Evolutionary conservation across 352 stramenopile species (phyloP).

Genomic region (Phytopythium oedochilum): DNA sequence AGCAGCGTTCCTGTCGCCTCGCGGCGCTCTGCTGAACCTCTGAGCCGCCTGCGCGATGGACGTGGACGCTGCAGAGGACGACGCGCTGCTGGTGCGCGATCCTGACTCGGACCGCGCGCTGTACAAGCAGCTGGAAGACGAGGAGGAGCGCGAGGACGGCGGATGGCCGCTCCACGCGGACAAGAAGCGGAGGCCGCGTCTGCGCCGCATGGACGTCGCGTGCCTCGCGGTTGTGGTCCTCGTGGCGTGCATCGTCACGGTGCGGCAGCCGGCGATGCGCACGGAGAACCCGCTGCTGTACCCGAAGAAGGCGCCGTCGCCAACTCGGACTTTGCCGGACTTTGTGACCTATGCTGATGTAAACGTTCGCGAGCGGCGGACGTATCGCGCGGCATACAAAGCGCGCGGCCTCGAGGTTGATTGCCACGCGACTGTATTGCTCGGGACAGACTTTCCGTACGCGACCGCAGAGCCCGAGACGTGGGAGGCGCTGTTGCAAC

Average conservation of each 20-base stretch:
- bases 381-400: slow-evolving; percentile 47
- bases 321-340: slow-evolving; percentile 29
- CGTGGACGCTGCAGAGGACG: slow-evolving; percentile 7
- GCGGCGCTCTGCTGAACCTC: too few species aligned
- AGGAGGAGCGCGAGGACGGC: background rate
- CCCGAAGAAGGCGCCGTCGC: background rate
- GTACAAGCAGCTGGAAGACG: background rate
- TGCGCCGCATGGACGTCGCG: slow-evolving; percentile 45
- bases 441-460: slow-evolving; percentile 73
- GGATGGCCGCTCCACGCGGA: background rate
- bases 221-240: slow-evolving; percentile 41
- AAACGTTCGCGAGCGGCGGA: slow-evolving; percentile 17
- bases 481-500: slow-evolving; percentile 53
- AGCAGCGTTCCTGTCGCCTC: too few species aligned
- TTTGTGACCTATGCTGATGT: slow-evolving; percentile 14
- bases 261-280: slow-evolving; percentile 35
- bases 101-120: background rate
- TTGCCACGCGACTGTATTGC: slow-evolving; percentile 41
- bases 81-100: slow-evolving; percentile 19
- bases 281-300: slow-evolving; percentile 33
- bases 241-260: slow-evolving; percentile 46
- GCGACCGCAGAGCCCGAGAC: slow-evolving; percentile 36
- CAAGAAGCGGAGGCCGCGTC: slow-evolving; percentile 8
- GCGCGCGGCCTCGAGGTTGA: slow-evolving; percentile 60
- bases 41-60: background rate